Percentiles rank a stretch among this genome's conserved stretches.
These are phyloP conservation scores for Fusarium hainanense DNA, from an alignment of 2,329 filamentous ascomycete species.

Conservation along the genomic window DNA sequence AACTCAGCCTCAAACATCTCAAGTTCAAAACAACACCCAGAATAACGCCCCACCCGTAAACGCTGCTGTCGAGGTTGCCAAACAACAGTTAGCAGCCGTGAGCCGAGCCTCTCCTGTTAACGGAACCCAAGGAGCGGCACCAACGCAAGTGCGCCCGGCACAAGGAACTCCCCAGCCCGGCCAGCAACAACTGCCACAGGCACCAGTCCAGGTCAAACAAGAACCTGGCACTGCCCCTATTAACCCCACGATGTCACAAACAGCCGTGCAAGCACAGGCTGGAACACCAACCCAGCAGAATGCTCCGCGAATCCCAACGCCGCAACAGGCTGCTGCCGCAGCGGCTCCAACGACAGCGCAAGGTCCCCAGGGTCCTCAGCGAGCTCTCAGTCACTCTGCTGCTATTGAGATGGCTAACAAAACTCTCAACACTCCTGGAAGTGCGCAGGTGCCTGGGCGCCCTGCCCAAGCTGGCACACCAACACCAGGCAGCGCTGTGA, in stretches of 20 bases:
- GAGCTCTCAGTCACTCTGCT: constrained; percentile 61
- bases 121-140: constrained; percentile 41
- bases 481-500: constrained; percentile 46
- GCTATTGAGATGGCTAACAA: constrained; percentile 62
- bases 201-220: constrained; percentile 47
- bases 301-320: constrained; percentile 61
- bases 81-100: constrained; percentile 52
- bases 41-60: constrained; percentile 54
- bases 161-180: constrained; percentile 43
- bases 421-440: constrained; percentile 51
- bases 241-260: constrained; percentile 58
- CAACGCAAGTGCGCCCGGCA: constrained; percentile 46
- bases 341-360: constrained; percentile 53
- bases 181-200: constrained; percentile 31
- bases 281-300: constrained; percentile 64
- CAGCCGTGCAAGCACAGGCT: constrained; percentile 53
- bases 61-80: constrained; percentile 59
- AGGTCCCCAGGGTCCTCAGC: constrained; percentile 53
- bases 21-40: constrained; percentile 45
- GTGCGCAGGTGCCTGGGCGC: constrained; percentile 47
- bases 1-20: constrained; percentile 31
- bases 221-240: constrained; percentile 57
- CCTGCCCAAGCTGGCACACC: constrained; percentile 48
- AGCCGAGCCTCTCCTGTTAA: constrained; percentile 48
- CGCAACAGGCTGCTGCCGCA: constrained; percentile 60